Base-by-base conservation (phyloP, 106 monocot species). In the Hemerocallis citrina region DNA sequence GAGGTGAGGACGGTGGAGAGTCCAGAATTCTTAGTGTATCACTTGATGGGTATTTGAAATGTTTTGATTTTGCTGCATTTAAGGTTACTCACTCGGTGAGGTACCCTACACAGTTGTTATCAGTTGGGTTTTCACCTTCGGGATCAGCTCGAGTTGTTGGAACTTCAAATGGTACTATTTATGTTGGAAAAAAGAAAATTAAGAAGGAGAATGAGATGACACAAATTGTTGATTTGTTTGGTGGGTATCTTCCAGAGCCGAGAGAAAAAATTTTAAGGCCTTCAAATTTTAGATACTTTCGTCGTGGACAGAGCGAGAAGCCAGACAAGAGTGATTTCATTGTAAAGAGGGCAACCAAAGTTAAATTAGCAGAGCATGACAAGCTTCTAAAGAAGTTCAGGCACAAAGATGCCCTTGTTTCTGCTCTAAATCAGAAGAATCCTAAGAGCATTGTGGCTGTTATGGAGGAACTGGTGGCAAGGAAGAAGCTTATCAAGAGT, bases 21-120 rank as follows among this genome's bases (percentile, higher is more conserved):
- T 69, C 79, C 4, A 71, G 98, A 67, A 62, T 98, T 61, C 47
- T 98, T 2, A 92, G 92, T 12, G 92, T 82, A 15, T 88, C 92
- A 4, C 79, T 88, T 48, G 98, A 98, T 78, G 98, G 98, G 13
- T 98, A 92, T 51, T 34, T 98, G 62, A 98, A 98, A 64, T 68
- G 83, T 24, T 88, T 98, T 28, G 98, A 98, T 63, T 92, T 72
- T 75, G 69, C 79, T 0, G 16, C 74, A 2, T 85, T 92, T 38
- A 91, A 75, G 70, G 62, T 98, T 60, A 92, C 98, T 0, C 91
- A 92, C 55, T 88, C 98, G 0, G 80, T 78, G 75, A 73, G 92
- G 75, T 88, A 75, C 43, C 98, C 98, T 0, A 61, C 74, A 21
- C 84, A 82, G 66, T 70, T 98, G 14, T 43, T 98, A 28, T 98